phyloP scores from a whole-genome alignment of 352 stramenopile genomes.

The Globisporangium spinosum region DNA sequence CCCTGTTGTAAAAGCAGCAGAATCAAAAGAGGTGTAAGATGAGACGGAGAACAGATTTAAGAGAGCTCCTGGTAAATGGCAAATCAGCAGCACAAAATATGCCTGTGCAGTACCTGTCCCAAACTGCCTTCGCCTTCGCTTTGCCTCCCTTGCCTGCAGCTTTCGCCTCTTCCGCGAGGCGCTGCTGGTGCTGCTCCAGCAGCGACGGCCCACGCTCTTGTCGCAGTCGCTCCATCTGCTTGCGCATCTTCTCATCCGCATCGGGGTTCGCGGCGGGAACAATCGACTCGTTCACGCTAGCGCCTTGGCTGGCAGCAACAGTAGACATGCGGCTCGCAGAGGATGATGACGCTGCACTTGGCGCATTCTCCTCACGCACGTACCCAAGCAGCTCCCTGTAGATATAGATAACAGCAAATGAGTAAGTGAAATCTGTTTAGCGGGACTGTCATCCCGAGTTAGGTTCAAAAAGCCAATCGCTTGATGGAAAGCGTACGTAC shows the following conservation, averaged over 20 bases:
- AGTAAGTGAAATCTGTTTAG: neutral
- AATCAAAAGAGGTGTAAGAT: neutral
- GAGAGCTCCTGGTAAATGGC: neutral
- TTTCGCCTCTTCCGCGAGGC: constrained; percentile 49
- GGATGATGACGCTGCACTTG: constrained; percentile 18
- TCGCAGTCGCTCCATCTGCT: constrained; percentile 63
- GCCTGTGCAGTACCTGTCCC: constrained; percentile 80
- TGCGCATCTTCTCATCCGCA: constrained; percentile 60
- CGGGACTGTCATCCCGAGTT: neutral
- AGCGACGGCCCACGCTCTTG: constrained; percentile 62
- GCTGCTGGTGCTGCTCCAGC: constrained; percentile 75
- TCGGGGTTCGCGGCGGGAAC: constrained; percentile 59
- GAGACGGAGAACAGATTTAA: neutral
- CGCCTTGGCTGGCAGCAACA: constrained; percentile 11
- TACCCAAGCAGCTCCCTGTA: constrained; percentile 78
- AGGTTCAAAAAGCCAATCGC: neutral
- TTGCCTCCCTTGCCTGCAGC: constrained; percentile 7
- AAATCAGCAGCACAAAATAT: no score
- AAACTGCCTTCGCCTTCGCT: constrained; percentile 26
- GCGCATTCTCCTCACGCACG: constrained; percentile 66
- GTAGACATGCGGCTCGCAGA: constrained; percentile 19
- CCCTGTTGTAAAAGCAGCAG: constrained; percentile 25
- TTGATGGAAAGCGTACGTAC: constrained; percentile 30
- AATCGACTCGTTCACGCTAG: constrained; percentile 61
- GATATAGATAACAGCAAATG: neutral